Base-by-base conservation (phyloP, 1,139 yeast genomes). In the Sugiyamaella sp. region DNA sequence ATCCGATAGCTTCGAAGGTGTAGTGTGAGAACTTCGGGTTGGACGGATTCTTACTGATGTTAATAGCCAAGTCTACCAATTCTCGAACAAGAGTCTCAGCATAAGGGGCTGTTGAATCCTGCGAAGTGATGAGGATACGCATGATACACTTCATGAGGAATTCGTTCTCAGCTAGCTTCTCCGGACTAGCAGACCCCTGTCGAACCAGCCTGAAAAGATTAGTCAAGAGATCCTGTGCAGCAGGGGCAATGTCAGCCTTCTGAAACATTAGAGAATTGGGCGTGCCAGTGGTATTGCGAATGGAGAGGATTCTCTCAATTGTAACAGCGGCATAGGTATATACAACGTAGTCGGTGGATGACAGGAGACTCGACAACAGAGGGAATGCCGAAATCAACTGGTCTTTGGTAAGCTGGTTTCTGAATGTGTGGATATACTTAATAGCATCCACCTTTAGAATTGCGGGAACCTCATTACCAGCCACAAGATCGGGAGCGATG, bases 291-390 rank as follows among this genome's bases (percentile, higher is more conserved):
- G 52, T 20, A 14, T 14, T 71, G 57, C 95, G 84, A 73, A 91
- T 81, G 1, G 96, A 82, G 53, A 95, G 76, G 53, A 95, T 82
- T 63, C 89, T 85, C 66, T 95, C 99, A 57, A 93, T 83, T 1
- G 98, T 90, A 56, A 95, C 86, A 1, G 99, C 91, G 1, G 98
- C 84, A 67, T 91, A 95, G 0, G 99, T 91, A 71, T 87, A 89
- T 17, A 91, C 95, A 43, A 90, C 96, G 53, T 88, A 87, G 59
- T 89, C 88, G 4, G 37, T 63, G 39, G 79, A 76, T 60, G 87
- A 78, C 46, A 72, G 59, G 66, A 89, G 93, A 19, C 78, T 77
- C 6, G 90, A 82, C 59, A 95, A 75, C 46, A 89, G 72, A n/a
- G 97, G 96, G 66, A 95, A 78, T 0, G 95, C 84, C 54, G 88